Evolutionary conservation across 2,329 filamentous ascomycete genomes (phyloP).

Genomic region (Allantophomopsis cytisporea): DNA sequence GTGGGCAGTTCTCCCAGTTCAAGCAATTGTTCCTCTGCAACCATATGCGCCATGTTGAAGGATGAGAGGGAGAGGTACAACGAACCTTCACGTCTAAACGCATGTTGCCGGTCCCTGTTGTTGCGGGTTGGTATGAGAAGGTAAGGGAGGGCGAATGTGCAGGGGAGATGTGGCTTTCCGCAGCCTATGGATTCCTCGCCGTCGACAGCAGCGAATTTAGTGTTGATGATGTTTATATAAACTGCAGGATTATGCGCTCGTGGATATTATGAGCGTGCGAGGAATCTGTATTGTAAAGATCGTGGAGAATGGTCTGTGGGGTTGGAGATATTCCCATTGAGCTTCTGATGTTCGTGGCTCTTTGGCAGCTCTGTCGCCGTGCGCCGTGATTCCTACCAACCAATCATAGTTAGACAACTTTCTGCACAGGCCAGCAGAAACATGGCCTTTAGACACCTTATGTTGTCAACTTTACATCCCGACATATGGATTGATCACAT

Average conservation of each 20-base stretch:
- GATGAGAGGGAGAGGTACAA: constrained; percentile 1
- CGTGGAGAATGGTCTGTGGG: no score
- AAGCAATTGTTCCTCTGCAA: neutral
- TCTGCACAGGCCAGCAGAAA: no score
- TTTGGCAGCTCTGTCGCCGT: constrained; percentile 2
- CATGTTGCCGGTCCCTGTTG: constrained; percentile 25
- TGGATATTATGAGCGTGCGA: no score
- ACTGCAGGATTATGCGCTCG: neutral
- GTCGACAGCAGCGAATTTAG: neutral
- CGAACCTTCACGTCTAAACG: constrained; percentile 46
- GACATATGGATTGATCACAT: no score
- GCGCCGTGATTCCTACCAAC: neutral
- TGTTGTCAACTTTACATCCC: neutral
- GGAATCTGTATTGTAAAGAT: no score
- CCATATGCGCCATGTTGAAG: neutral
- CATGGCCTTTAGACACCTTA: neutral
- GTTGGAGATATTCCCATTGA: no score
- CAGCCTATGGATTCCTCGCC: neutral
- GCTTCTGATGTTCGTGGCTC: constrained; percentile 4
- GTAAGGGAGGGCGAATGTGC: constrained; percentile 1
- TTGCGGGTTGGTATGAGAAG: constrained; percentile 1
- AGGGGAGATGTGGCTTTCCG: constrained; percentile 2
- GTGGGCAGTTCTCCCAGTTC: neutral
- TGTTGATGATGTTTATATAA: neutral
- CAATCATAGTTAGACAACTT: no score